Percentiles rank a stretch among this genome's conserved stretches.
Conservation (phyloP, 106 monocot species). For the Allium sativum region DNA sequence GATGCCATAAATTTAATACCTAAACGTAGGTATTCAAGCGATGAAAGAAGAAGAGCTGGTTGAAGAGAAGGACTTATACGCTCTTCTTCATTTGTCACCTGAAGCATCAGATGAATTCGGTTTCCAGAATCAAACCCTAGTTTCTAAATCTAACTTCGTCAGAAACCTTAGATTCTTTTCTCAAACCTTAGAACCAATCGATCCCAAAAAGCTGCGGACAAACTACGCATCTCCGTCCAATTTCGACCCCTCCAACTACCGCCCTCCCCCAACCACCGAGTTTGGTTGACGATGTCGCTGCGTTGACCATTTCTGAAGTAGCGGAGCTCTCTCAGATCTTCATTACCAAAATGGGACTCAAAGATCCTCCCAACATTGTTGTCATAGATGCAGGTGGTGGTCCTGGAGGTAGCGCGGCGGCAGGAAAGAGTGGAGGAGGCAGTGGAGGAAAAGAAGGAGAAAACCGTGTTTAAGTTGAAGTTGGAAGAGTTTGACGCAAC, state of each 20-base stretch:
- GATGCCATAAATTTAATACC: too few relatives aligned
- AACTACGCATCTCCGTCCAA: too few relatives aligned
- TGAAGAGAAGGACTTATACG: too few relatives aligned
- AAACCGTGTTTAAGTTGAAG: conserved; percentile 81
- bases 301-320: conserved; percentile 50
- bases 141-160: too few relatives aligned
- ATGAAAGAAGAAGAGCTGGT: too few relatives aligned
- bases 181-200: background rate
- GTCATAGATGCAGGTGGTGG: background rate
- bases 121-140: too few relatives aligned
- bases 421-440: conserved; percentile 11
- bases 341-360: conserved; percentile 57
- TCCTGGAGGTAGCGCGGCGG: conserved; percentile 1
- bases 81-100: too few relatives aligned
- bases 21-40: too few relatives aligned
- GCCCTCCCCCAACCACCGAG: conserved; percentile 34
- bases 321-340: conserved; percentile 73
- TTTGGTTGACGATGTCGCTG: conserved; percentile 69
- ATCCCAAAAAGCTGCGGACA: conserved; percentile 7
- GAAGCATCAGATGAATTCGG: too few relatives aligned
- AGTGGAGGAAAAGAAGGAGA: conserved; percentile 44
- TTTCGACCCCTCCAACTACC: conserved; percentile 10
- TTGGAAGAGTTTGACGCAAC: conserved; percentile 81
- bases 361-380: conserved; percentile 18
- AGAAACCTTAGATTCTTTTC: background rate